Conservation (phyloP, 2,329 filamentous ascomycete genomes). For the Claviceps sp. region DNA sequence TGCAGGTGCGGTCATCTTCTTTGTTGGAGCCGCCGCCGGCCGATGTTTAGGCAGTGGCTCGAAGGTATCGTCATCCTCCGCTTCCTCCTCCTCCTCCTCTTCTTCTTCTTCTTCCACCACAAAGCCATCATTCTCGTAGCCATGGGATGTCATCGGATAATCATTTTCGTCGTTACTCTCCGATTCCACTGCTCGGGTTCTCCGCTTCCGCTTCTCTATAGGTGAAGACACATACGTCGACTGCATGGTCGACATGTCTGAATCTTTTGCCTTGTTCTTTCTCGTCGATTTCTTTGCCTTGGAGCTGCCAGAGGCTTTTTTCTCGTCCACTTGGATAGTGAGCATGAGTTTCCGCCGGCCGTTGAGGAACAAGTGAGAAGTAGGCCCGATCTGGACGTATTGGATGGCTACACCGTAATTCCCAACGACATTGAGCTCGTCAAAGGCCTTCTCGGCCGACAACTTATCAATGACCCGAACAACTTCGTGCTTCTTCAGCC, state of each 20-base stretch:
- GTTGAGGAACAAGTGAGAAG: conserved; percentile 28
- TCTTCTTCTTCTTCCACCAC: conserved; percentile 28
- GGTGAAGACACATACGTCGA: conserved; percentile 41
- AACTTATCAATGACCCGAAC: conserved; percentile 75
- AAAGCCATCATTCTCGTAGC: conserved; percentile 37
- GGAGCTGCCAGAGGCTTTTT: conserved; percentile 16
- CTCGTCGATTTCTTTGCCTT: conserved; percentile 23
- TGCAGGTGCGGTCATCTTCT: conserved; percentile 5
- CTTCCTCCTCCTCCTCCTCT: conserved; percentile 23
- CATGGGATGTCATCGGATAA: conserved; percentile 28
- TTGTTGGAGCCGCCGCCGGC: conserved; percentile 21
- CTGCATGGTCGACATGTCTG: conserved; percentile 27
- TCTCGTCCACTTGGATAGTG: conserved; percentile 24
- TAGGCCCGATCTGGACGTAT: conserved; percentile 46
- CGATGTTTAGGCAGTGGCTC: conserved; percentile 26
- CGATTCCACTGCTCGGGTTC: conserved; percentile 9
- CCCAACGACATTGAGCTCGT: conserved; percentile 47
- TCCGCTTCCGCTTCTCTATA: conserved; percentile 22
- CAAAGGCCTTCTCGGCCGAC: conserved; percentile 57
- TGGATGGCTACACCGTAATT: conserved; percentile 54
- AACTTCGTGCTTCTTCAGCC: conserved; percentile 60
- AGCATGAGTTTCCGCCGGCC: conserved; percentile 33
- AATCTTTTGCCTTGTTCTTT: conserved; percentile 22
- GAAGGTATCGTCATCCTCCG: conserved; percentile 31
- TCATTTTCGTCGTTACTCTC: conserved; percentile 23